phyloP scores from a whole-genome alignment of 2,329 filamentous ascomycete genomes.

The Hypoxylon sp. region DNA sequence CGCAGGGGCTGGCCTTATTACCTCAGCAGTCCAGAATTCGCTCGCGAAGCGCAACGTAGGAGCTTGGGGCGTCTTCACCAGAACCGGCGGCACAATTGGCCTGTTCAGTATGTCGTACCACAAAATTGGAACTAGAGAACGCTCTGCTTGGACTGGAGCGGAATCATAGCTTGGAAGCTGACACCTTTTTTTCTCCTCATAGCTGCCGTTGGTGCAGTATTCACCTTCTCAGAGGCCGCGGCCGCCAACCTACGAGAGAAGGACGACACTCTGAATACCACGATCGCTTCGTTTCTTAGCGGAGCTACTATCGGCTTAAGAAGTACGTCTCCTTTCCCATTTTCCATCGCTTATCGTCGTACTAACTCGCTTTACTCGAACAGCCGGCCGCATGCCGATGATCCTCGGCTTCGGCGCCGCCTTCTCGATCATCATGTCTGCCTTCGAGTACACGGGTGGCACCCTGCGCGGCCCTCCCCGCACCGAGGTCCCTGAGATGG shows the following conservation, averaged over 20 bases:
- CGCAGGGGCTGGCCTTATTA: constrained; percentile 75
- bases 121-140: background rate
- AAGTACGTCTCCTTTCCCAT: constrained; percentile 66
- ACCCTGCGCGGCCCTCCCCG: constrained; percentile 63
- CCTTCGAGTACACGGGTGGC: constrained; percentile 74
- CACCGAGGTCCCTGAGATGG: constrained; percentile 66
- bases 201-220: constrained; percentile 81
- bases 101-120: constrained; percentile 61
- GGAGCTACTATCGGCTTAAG: constrained; percentile 79
- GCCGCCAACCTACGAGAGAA: constrained; percentile 88
- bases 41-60: constrained; percentile 86
- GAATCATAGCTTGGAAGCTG: constrained; percentile 18
- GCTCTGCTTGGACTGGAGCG: background rate
- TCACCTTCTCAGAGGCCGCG: constrained; percentile 81
- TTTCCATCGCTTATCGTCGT: background rate
- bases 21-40: constrained; percentile 87
- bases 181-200: constrained; percentile 30
- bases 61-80: constrained; percentile 82
- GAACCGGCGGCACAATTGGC: constrained; percentile 80
- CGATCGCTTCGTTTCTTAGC: constrained; percentile 80
- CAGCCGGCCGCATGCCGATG: constrained; percentile 72
- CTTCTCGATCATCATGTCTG: constrained; percentile 67
- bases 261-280: constrained; percentile 82
- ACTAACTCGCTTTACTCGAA: constrained; percentile 17
- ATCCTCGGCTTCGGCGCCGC: constrained; percentile 72